phyloP scores from a whole-genome alignment of 2,329 filamentous ascomycete species.

The Cordyceps cicadae region DNA sequence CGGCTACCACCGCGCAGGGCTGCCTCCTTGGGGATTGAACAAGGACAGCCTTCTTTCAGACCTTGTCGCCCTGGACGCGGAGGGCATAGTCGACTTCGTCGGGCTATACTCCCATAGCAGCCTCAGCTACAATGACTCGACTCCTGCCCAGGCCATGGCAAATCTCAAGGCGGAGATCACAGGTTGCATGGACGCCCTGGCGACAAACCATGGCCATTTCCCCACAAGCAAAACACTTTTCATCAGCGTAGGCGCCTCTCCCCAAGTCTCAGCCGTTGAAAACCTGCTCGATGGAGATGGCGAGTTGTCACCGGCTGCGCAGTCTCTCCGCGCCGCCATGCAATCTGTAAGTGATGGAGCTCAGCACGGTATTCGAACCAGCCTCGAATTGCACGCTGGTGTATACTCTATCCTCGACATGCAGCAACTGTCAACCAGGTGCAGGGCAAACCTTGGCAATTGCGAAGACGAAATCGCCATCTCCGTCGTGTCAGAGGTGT shows the following conservation, averaged over 20 bases:
- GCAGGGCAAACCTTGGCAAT: constrained; percentile 17
- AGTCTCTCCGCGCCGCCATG: constrained; percentile 11
- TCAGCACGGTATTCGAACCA: constrained; percentile 13
- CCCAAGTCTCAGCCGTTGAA: constrained; percentile 22
- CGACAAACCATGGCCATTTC: constrained; percentile 14
- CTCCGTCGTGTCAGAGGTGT: constrained; percentile 51
- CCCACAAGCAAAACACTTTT: constrained; percentile 14
- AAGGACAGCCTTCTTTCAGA: constrained; percentile 28
- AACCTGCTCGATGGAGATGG: constrained; percentile 15
- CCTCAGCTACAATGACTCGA: constrained; percentile 23
- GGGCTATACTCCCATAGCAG: constrained; percentile 28
- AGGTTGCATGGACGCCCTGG: constrained; percentile 21
- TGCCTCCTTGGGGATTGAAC: constrained; percentile 35
- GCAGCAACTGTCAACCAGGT: constrained; percentile 54
- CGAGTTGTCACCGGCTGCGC: not conserved
- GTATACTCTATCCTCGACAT: constrained; percentile 58
- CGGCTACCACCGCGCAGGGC: constrained; percentile 54
- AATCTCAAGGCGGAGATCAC: constrained; percentile 23
- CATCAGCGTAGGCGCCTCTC: constrained; percentile 26
- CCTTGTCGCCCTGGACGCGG: constrained; percentile 21
- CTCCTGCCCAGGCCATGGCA: constrained; percentile 21
- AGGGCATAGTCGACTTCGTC: constrained; percentile 13
- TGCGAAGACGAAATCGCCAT: constrained; percentile 43
- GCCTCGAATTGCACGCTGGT: constrained; percentile 54
- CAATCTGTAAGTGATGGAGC: not conserved